Evolutionary conservation across 805 yeast species (phyloP), one percentile per base, ranked within the genome.

Genomic region (Kuraishia capsulata): DNA sequence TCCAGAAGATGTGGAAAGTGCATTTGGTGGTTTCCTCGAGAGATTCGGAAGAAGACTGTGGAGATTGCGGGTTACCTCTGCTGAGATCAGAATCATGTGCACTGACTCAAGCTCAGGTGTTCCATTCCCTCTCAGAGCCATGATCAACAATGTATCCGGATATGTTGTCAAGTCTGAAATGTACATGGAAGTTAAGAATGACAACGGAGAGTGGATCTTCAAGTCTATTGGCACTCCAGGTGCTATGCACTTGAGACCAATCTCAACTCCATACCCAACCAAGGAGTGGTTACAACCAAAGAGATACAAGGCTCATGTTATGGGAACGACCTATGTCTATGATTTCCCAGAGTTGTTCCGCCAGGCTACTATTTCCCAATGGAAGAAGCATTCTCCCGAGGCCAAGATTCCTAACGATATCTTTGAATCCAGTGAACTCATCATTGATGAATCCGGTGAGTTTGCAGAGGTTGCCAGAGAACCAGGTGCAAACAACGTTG

Each of bases 291-390:
- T 92, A 54, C 98, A 92, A 69, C 97, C 97, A 52, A 92, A 92
- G 65, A 87, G 99, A 67, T 94, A 94, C 71, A 85, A 82, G 69
- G 99, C 99, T 37, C 97, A 92, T 64, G 73, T 86, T 53, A 83
- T 92, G 89, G 98, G 98, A 46, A 92, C 99, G 16, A 89, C 98
- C 9, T 92, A 87, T 57, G 96, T 87, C 37, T 92, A 94, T 56
- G 99, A 92, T 64, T 94, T 92, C 92, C 98, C 99, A 38, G 98
- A 92, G 60, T 68, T 92, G 54, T 92, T 94, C 82, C 85, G 89
- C 54, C 97, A 92, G 67, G 95, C 96, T 29, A 73, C 85, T 29
- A 61, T 76, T 40, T 71, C 89, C 17, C 82, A 79, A 62, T 92
- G 99, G 99, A 80, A 81, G 59, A 74, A 73, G 44, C 60, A 62